Conservation (phyloP, 192 early-diverging fungal genomes). For the Dissophora globulifera region DNA sequence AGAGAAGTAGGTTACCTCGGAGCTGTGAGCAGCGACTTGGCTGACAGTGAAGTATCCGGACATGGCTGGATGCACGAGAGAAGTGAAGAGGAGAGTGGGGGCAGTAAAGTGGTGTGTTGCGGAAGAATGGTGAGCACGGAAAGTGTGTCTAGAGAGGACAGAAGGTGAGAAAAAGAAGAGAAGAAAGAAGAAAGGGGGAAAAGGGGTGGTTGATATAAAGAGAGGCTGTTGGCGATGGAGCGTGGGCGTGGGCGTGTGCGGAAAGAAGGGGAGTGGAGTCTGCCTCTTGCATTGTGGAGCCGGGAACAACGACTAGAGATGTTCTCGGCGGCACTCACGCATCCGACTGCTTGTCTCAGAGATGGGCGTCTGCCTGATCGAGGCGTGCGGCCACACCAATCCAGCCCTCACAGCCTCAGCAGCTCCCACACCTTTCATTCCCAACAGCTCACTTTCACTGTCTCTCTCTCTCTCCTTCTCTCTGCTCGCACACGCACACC, state of each 20-base stretch:
- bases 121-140: background rate
- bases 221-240: too few species aligned
- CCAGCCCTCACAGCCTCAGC: too few species aligned
- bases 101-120: background rate
- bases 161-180: background rate
- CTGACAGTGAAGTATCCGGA: constrained; percentile 45
- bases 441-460: too few species aligned
- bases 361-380: too few species aligned
- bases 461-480: too few species aligned
- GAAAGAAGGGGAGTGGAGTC: too few species aligned
- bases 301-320: background rate
- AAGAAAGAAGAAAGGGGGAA: background rate
- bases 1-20: constrained; percentile 23
- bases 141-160: background rate
- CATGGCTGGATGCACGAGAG: background rate
- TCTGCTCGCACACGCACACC: too few species aligned
- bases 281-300: too few species aligned
- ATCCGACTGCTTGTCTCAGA: too few species aligned
- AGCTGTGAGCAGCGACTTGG: constrained; percentile 50
- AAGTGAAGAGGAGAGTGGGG: constrained; percentile 1
- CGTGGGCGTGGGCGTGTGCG: background rate
- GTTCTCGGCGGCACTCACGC: background rate
- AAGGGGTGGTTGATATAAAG: background rate
- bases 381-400: too few species aligned
- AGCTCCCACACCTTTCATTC: too few species aligned